These are phyloP conservation scores for Pisolithus orientalis DNA, from an alignment of 768 basidiomycete genomes.

Conservation along the genomic window DNA sequence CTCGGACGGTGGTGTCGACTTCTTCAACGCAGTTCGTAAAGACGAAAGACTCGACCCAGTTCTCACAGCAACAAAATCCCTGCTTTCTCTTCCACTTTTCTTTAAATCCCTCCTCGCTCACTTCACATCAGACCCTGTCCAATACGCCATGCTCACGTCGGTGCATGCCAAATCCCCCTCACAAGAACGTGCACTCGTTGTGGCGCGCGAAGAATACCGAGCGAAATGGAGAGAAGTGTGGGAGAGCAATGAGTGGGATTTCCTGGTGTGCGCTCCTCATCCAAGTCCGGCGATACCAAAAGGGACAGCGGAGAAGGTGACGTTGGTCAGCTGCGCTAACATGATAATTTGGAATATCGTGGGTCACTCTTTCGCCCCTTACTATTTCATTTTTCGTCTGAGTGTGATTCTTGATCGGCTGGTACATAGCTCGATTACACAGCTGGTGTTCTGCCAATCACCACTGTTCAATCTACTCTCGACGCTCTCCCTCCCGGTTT, in stretches of 20 bases:
- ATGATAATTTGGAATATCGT: constrained; percentile 41
- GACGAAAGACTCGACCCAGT: constrained; percentile 30
- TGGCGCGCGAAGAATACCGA: constrained; percentile 20
- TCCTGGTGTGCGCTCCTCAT: constrained; percentile 34
- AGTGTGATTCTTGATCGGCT: neutral
- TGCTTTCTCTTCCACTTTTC: constrained; percentile 24
- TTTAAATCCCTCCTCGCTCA: constrained; percentile 40
- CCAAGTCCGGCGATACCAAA: constrained; percentile 34
- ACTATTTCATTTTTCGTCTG: neutral
- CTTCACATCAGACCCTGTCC: constrained; percentile 26
- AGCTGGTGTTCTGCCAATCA: constrained; percentile 57
- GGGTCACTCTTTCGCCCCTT: constrained; percentile 9
- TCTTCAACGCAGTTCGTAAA: constrained; percentile 30
- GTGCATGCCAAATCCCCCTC: constrained; percentile 25
- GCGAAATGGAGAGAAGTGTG: constrained; percentile 33
- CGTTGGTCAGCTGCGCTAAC: constrained; percentile 28
- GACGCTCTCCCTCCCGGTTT: constrained; percentile 36
- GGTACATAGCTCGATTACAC: constrained; percentile 43
- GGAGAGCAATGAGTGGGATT: constrained; percentile 34
- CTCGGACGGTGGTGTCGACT: constrained; percentile 50
- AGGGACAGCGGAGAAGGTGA: constrained; percentile 28
- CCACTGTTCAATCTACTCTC: constrained; percentile 37
- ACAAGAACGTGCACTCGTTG: constrained; percentile 24
- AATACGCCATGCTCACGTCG: constrained; percentile 28
- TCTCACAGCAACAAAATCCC: constrained; percentile 16